Conservation (phyloP, 345 rosid species). For the Dipteronia dyeriana region DNA sequence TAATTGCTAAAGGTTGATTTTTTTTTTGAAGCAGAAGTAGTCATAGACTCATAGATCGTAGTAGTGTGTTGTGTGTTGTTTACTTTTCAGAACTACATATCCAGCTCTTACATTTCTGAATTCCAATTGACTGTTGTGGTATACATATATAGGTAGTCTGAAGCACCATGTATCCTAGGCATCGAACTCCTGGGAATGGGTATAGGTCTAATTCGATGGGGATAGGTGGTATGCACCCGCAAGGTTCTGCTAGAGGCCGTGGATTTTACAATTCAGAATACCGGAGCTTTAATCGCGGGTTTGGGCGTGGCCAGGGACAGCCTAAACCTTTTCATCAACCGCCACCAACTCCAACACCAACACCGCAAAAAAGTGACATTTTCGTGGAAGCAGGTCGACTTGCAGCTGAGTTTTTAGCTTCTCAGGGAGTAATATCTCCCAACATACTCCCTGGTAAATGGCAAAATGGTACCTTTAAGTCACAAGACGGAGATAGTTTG, state of each 20-base stretch:
- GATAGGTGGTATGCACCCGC: slow-evolving; percentile 67
- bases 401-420: slow-evolving; percentile 89
- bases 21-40: not conserved
- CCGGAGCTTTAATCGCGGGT: slow-evolving; percentile 74
- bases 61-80: not conserved
- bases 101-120: not conserved
- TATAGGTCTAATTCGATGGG: slow-evolving; percentile 75
- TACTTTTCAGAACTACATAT: not conserved
- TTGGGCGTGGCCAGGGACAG: slow-evolving; percentile 76
- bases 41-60: not conserved
- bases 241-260: slow-evolving; percentile 71
- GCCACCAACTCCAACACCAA: slow-evolving; percentile 46
- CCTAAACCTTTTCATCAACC: slow-evolving; percentile 60
- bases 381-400: slow-evolving; percentile 94
- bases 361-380: slow-evolving; percentile 60
- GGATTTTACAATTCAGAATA: slow-evolving; percentile 73
- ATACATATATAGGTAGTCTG: slow-evolving; percentile 4
- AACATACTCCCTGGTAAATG: slow-evolving; percentile 66
- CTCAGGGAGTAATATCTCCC: slow-evolving; percentile 68
- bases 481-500: slow-evolving; percentile 56
- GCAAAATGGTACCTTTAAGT: slow-evolving; percentile 74
- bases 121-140: not conserved
- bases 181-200: slow-evolving; percentile 88
- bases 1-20: not conserved
- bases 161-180: slow-evolving; percentile 78